Percentiles rank a stretch among this genome's conserved stretches.
These are phyloP conservation scores for Aegilops longissima DNA, from an alignment of 176 grass and related monocot genomes.

Conservation along the genomic window DNA sequence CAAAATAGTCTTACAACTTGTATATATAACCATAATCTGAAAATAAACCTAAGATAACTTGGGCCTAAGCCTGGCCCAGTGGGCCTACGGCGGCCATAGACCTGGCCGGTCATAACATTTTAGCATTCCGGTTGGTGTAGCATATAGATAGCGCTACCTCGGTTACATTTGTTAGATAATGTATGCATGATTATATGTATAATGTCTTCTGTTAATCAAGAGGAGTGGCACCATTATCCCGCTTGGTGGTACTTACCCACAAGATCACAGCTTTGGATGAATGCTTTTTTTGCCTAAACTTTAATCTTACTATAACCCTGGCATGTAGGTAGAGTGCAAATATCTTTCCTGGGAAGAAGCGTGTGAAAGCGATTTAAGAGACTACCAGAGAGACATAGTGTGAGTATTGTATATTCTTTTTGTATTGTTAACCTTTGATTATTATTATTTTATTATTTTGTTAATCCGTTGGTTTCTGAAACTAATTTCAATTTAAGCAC, in stretches of 20 bases:
- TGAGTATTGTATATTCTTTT: slow-evolving; percentile 38
- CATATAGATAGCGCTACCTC: not conserved
- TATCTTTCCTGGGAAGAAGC: slow-evolving; percentile 90
- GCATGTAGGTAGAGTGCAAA: slow-evolving; percentile 71
- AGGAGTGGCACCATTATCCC: not conserved
- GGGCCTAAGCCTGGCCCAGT: no score
- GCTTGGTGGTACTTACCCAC: not conserved
- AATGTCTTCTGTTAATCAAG: not conserved
- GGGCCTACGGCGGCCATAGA: no score
- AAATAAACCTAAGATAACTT: no score
- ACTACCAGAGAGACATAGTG: slow-evolving; percentile 61
- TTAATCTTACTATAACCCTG: not conserved
- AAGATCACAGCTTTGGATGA: not conserved
- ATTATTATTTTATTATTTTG: not conserved
- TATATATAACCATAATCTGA: no score
- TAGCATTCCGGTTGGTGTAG: not conserved
- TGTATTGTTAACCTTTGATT: not conserved
- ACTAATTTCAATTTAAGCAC: not conserved
- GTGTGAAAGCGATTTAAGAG: slow-evolving; percentile 46
- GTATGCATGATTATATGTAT: not conserved
- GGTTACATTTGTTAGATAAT: not conserved
- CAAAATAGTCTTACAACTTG: no score
- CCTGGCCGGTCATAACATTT: not conserved
- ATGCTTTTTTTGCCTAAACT: not conserved
- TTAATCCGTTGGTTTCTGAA: not conserved